A percentile compares a stretch with the other conserved stretches of the same genome.
Conservation (phyloP, 805 yeast species). For the Komagataella mondaviorum region DNA sequence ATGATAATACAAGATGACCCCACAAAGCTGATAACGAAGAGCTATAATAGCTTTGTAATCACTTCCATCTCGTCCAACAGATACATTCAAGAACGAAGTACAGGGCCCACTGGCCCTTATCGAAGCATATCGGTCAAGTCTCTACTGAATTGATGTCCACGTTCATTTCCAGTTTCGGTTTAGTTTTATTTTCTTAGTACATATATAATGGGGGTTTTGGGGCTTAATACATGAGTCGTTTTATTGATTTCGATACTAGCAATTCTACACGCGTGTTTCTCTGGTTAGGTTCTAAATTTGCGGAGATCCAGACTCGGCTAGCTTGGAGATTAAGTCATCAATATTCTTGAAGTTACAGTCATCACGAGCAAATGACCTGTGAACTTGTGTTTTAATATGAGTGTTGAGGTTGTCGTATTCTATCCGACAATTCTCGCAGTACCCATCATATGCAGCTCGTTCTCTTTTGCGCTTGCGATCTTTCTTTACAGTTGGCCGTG, state of each 20-base stretch:
- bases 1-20: constrained; percentile 1
- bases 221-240: neutral
- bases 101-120: neutral
- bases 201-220: neutral
- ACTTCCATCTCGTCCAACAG: constrained; percentile 9
- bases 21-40: neutral
- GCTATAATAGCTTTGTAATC: neutral
- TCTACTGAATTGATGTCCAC: neutral
- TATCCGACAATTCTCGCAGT: constrained; percentile 88
- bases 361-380: constrained; percentile 65
- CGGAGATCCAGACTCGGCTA: neutral
- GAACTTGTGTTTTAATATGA: constrained; percentile 59
- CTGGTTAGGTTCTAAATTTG: neutral
- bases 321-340: constrained; percentile 43
- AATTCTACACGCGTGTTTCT: neutral
- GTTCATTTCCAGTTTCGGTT: neutral
- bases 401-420: constrained; percentile 69
- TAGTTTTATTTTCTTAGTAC: neutral
- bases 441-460: constrained; percentile 40
- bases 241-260: neutral
- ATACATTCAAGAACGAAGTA: neutral
- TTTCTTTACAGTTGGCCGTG: constrained; percentile 5
- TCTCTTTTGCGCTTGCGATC: constrained; percentile 13
- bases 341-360: constrained; percentile 62
- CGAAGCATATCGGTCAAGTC: neutral